phyloP scores from a whole-genome alignment of 2,329 filamentous ascomycete species.

The Grosmannia clavigera region DNA sequence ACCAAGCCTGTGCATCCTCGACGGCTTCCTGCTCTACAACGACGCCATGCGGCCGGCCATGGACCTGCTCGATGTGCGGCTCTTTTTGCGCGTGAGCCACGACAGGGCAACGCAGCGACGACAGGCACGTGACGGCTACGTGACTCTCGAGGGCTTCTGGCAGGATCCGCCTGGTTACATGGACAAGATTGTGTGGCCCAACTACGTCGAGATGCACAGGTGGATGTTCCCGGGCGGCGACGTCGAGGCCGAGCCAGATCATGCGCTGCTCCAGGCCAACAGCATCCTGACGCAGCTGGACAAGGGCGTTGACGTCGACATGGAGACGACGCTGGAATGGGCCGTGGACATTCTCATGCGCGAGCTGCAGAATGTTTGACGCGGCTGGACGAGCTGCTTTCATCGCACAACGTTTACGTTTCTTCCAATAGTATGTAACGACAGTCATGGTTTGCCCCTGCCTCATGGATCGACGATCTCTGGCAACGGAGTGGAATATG shows the following conservation, averaged over 20 bases:
- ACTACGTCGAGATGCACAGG: slow-evolving; percentile 69
- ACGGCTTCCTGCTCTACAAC: slow-evolving; percentile 79
- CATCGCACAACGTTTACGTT: background rate
- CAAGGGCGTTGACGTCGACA: slow-evolving; percentile 37
- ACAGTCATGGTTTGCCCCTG: slow-evolving; percentile 73
- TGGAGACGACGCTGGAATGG: slow-evolving; percentile 55
- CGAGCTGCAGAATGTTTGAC: slow-evolving; percentile 20
- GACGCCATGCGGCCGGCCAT: slow-evolving; percentile 39
- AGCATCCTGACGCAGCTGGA: slow-evolving; percentile 37
- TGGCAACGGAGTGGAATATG: slow-evolving; percentile 88
- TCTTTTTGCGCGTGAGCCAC: slow-evolving; percentile 66
- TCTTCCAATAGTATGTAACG: slow-evolving; percentile 43
- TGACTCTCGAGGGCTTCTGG: slow-evolving; percentile 86
- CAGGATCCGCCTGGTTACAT: slow-evolving; percentile 88
- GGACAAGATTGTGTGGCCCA: slow-evolving; percentile 90
- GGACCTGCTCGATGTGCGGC: slow-evolving; percentile 54
- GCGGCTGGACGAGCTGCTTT: background rate
- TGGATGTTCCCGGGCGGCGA: slow-evolving; percentile 66
- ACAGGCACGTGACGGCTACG: slow-evolving; percentile 61
- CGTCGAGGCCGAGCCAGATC: slow-evolving; percentile 45
- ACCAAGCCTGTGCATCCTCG: slow-evolving; percentile 57
- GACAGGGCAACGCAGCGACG: slow-evolving; percentile 50
- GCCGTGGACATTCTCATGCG: slow-evolving; percentile 49
- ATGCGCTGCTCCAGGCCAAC: slow-evolving; percentile 24
- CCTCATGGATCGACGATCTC: slow-evolving; percentile 85